Evolutionary conservation across 345 rosid species (phyloP), one percentile per base, ranked within the genome.

Genomic region (Murraya koenigii): DNA sequence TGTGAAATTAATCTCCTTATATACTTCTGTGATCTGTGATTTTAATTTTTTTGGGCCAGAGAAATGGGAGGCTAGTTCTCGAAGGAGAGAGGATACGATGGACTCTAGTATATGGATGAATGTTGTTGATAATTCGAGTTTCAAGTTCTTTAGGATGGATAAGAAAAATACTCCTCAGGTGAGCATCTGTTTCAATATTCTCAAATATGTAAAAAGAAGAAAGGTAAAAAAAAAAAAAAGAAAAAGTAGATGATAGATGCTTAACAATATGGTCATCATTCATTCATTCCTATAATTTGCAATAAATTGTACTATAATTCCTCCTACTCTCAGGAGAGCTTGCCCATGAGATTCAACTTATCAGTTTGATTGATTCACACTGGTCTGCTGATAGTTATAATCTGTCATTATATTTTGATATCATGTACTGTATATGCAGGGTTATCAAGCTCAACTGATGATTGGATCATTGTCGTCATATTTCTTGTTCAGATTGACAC

Each of bases 381-480:
- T 52, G 54, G 63, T 71, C 66, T 84, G 68, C 62, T 19, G 73
- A 26, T 38, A 26, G 33, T 62, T 49, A 8, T 41, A 2, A 49
- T 26, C 56, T 75, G 74, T 71, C 64, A 67, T 75, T 35, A 69
- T 25, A 35, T 69, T 77, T 74, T 39, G 63, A 75, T 84, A 9
- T 68, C 75, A 77, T 75, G 82, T 56, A 59, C 60, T 80, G 74
- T 61, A 54, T 81, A 58, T 85, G 89, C 94, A 89, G 98, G 87
- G 30, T 78, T 77, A 79, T 80, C 84, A 15, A 65, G n/a, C 67
- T 70, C 81, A 86, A 79, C 77, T 80, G 71, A 66, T 60, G 63
- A 59, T 76, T 84, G 88, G 88, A 81, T 77, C 87, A 61, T 23
- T 90, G 82, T 80, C 91, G 65, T 80, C 86, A 38, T 90, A 81